Base-by-base conservation (phyloP, 2,329 filamentous ascomycete genomes). In the Aspergillus nomiae region DNA sequence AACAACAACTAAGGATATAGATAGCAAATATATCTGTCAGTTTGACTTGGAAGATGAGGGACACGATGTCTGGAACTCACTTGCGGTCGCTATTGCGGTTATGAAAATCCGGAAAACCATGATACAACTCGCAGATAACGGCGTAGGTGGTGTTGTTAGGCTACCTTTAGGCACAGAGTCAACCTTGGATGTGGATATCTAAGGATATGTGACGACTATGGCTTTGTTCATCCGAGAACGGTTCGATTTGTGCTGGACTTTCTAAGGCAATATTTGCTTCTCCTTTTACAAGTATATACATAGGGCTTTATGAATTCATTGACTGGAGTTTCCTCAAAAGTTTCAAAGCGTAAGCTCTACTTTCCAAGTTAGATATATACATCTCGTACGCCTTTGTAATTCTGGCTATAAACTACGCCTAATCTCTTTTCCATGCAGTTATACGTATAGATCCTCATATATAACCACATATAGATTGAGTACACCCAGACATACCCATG, bases 31-130 rank as follows among this genome's bases (percentile, higher is more conserved):
- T 12, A 80, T 88, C 56, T 82, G 80, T 6, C 80, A 82, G 58
- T 85, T 87, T 66, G 83, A 88, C 69, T 82, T 87, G 60, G 79
- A 78, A 4, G 80, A 85, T 50, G 71, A 74, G 10, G 81, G 81
- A 1, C 83, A 85, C 63, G 86, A 88, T 69, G 85, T 88, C 2
- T 89, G 86, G 86, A 87, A 87, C 69, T 80, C 83, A 5, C 75
- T 88, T 4, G 85, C 85, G 0, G 67, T 88, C 56, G 84, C 86
- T 0, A 85, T 88, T 62, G 75, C 85, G 7, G 77, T 86, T 12
- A 80, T 85, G 64, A 82, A 86, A 70, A 81, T 83, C 59, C 80
- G 85, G 6, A 82, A 84, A 63, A 78, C 81, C 38, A 80, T 85
- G 79, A 66, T 80, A 58, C 73, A 79, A 60, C 74, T 86, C 26